These are phyloP conservation scores for Rhexocercosporidium sp. DNA, from an alignment of 2,329 filamentous ascomycete genomes.

Conservation along the genomic window DNA sequence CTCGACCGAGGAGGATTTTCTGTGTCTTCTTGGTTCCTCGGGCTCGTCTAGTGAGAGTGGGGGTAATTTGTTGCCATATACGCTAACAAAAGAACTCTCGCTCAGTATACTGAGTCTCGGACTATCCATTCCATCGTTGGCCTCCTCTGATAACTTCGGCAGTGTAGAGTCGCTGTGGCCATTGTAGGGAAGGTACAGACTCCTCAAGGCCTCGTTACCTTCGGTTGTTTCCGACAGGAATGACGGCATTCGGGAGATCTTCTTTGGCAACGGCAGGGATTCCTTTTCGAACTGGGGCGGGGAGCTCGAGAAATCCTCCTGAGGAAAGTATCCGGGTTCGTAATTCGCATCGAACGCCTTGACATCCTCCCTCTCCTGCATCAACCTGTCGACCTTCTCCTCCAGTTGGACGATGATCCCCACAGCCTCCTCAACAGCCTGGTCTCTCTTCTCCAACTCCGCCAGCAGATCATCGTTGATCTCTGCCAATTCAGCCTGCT, in stretches of 20 bases:
- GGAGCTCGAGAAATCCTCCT: constrained; percentile 34
- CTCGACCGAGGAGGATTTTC: constrained; percentile 36
- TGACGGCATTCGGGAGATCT: constrained; percentile 64
- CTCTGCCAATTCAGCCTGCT: constrained; percentile 56
- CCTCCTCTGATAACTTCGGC: constrained; percentile 51
- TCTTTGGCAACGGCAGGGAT: constrained; percentile 4
- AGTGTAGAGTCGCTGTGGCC: constrained; percentile 54
- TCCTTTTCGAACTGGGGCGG: constrained; percentile 30
- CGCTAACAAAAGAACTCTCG: constrained; percentile 69
- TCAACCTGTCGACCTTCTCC: constrained; percentile 59
- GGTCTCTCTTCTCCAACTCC: constrained; percentile 71
- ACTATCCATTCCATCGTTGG: constrained; percentile 51
- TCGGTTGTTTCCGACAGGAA: constrained; percentile 66
- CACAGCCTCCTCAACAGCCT: constrained; percentile 73
- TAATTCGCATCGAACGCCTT: constrained; percentile 52
- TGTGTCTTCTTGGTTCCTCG: constrained; percentile 29
- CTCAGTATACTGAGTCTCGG: constrained; percentile 68
- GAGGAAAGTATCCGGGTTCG: constrained; percentile 31
- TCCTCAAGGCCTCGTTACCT: constrained; percentile 64
- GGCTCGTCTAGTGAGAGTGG: constrained; percentile 24
- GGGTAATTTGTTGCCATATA: constrained; percentile 58
- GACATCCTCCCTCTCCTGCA: constrained; percentile 59
- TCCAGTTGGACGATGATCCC: constrained; percentile 71
- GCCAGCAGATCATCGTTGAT: constrained; percentile 62
- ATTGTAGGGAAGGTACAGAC: constrained; percentile 54